Base-by-base conservation (phyloP, 2,329 filamentous ascomycete species). In the Coniochaeta ligniaria region DNA sequence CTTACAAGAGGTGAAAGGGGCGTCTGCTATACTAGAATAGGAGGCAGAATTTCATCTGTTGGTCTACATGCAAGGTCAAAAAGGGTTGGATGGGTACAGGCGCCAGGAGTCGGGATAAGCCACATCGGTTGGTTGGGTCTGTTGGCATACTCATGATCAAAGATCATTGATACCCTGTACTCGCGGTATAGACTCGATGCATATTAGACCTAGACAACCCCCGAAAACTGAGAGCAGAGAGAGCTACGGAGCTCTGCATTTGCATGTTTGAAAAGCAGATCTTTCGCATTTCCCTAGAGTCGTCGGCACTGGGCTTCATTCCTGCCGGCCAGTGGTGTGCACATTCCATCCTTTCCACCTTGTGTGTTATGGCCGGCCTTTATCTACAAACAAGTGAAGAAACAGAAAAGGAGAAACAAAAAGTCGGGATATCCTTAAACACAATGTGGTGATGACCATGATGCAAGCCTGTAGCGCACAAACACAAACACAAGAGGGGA, bases 401-500 rank as follows among this genome's bases (percentile, higher is more conserved):
- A 22, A 57, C 20, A 57, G 33, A 31, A 17, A 52, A 5, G 12
- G 12, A 31, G 31, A 17, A 26, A 28, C n/a, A n/a, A 17, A 52
- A 52, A 28, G 16, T 52, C 47, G 47, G 47, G 47, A 52, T 52
- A 52, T 52, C 47, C 47, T 52, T 31, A n/a, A 52, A 31, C 14
- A n/a, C n/a, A n/a, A 31, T 52, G 43, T 52, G 24, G 14, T 52
- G 14, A 52, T 31, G 47, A 52, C 47, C 47, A 52, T 52, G 24
- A 57, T 57, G 31, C 28, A 57, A 57, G 14, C 54, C 54, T 57
- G 54, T 57, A 57, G 35, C 31, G 26, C 31, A 57, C 35, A 59
- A 36, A 20, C 20, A 58, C 20, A 58, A 45, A 58, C 38, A 61
- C 60, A 61, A 61, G 60, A 61, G 60, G 60, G 57, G 60, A 33